Base-by-base conservation (phyloP, 2,329 filamentous ascomycete species). In the Orbilia oligospora region DNA sequence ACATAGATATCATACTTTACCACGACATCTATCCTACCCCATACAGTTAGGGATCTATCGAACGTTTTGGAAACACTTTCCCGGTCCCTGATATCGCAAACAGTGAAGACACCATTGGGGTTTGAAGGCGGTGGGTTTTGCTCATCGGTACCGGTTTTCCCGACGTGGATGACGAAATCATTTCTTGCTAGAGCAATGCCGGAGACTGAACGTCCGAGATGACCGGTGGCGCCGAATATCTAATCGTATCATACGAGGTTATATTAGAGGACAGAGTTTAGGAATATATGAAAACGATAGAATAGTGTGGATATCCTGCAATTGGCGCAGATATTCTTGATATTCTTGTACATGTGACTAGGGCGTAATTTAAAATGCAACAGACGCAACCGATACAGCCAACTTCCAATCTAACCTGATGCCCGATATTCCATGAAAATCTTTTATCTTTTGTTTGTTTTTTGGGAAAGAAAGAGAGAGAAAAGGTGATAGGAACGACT, bases 161-260 rank as follows among this genome's bases (percentile, higher is more conserved):
- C 96, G 9, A 97, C 94, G 5, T 93, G 93, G 1, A 91, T 91
- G 72, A 97, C 95, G 64, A 91, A 88, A 83, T 99, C 96, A 81
- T 92, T 91, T 81, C 93, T 92, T 16, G 89, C 87, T 22, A 98
- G 88, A 16, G 92, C 93, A 69, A 89, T 90, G 82, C 96, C 95
- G 76, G 95, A 93, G 20, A 98, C 89, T 6, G 93, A 97, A 66
- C 93, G 91, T 76, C 96, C 96, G 88, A 98, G 97, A 83, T 99
- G 96, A 71, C 96, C 96, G n/a, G 94, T 97, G 61, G 93, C 94
- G 61, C 96, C 96, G 85, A 97, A 99, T 69, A 98, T 87, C 93
- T 78, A 51, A 14, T 46, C 44, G 44, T 46, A 46, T 20, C 16
- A 8, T 22, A 58, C 46, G 16, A 14, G 20, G 33, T n/a, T 30